These are phyloP conservation scores for Endogone sp. DNA, from an alignment of 192 early-diverging fungal species.

Conservation along the genomic window DNA sequence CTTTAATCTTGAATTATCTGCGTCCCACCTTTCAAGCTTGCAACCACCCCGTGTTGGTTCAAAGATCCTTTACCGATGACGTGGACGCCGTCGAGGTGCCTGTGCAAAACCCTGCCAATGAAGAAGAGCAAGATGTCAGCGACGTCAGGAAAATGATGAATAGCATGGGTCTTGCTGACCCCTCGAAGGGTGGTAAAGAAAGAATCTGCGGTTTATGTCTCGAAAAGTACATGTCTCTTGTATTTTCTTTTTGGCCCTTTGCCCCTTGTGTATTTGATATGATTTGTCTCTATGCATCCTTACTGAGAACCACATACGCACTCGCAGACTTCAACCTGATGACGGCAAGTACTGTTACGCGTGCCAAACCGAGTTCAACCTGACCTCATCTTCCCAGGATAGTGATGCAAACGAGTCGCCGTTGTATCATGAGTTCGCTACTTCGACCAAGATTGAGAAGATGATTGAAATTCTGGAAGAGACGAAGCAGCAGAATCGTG, in stretches of 20 bases:
- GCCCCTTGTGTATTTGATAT: not conserved
- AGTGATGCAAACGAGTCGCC: not conserved
- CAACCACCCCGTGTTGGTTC: slow-evolving; percentile 30
- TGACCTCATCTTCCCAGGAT: not conserved
- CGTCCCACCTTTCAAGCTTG: too few species aligned
- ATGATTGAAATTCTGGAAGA: slow-evolving; percentile 43
- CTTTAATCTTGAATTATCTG: too few species aligned
- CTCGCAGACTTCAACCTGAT: not conserved
- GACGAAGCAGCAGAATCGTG: slow-evolving; percentile 34
- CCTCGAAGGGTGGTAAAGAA: not conserved
- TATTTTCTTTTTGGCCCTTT: not conserved
- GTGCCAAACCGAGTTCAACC: not conserved
- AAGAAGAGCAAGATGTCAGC: not conserved
- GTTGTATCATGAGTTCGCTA: not conserved
- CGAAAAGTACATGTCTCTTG: not conserved
- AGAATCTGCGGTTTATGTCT: not conserved
- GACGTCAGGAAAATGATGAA: not conserved
- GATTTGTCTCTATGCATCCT: too few species aligned
- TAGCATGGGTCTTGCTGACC: not conserved
- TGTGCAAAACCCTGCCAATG: not conserved
- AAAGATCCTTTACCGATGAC: slow-evolving; percentile 24
- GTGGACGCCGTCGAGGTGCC: slow-evolving; percentile 15
- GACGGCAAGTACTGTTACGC: not conserved
- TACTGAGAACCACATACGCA: not conserved
- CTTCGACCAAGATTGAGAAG: slow-evolving; percentile 32